phyloP scores from a whole-genome alignment of 345 rosid genomes.

The Arabidopsis suecica region DNA sequence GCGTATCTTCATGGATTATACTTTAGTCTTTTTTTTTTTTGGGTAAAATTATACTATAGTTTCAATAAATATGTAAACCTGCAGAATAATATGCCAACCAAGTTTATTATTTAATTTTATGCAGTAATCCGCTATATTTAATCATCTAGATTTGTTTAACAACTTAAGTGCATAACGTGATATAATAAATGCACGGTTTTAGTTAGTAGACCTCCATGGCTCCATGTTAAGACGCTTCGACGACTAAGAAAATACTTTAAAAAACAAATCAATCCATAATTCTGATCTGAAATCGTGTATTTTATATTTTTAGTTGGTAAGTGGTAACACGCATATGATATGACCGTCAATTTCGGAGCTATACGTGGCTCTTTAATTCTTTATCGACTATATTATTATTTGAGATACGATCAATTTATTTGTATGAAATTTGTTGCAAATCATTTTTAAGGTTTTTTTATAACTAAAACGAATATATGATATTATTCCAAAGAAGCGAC shows the following conservation, averaged over 20 bases:
- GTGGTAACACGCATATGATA: background rate
- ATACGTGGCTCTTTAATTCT: slow-evolving; percentile 25
- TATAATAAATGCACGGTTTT: background rate
- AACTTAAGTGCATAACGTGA: background rate
- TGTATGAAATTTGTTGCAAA: slow-evolving; percentile 13
- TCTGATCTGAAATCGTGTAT: slow-evolving; percentile 17
- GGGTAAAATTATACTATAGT: no score
- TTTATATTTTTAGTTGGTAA: slow-evolving; percentile 13
- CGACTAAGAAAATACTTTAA: background rate
- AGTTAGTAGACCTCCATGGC: background rate
- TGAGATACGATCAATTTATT: slow-evolving; percentile 1
- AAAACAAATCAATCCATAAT: slow-evolving; percentile 2
- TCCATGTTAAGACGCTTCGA: slow-evolving; percentile 1
- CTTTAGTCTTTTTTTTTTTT: no score
- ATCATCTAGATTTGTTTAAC: background rate
- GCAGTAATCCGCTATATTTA: background rate
- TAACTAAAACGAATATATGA: background rate
- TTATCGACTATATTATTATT: background rate
- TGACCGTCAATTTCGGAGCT: slow-evolving; percentile 28
- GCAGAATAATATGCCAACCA: no score
- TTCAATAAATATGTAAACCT: no score
- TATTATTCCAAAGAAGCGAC: slow-evolving; percentile 11
- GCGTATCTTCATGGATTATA: no score
- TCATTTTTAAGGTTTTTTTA: slow-evolving; percentile 6
- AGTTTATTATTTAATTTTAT: background rate